phyloP scores from a whole-genome alignment of 495 filamentous ascomycete genomes.

The Penicillium angulare region DNA sequence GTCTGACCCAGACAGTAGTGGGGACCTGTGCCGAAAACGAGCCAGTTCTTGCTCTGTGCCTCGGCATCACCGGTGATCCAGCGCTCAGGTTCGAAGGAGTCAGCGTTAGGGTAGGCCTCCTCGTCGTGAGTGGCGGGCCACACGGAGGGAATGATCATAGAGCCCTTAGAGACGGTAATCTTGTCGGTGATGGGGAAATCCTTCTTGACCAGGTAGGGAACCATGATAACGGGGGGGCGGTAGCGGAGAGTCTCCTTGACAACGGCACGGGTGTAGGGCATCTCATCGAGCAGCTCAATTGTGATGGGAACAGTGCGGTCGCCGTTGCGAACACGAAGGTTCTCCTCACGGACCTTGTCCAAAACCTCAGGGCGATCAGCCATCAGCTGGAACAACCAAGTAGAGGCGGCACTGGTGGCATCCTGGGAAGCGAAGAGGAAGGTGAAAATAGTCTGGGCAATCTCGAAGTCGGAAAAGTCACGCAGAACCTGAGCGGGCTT shows the following conservation, averaged over 20 bases:
- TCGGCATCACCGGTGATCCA: constrained; percentile 92
- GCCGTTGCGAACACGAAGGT: constrained; percentile 73
- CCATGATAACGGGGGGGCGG: constrained; percentile 96
- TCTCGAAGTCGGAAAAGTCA: constrained; percentile 88
- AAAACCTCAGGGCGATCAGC: constrained; percentile 91
- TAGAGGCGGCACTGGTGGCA: constrained; percentile 87
- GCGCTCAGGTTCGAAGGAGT: constrained; percentile 82
- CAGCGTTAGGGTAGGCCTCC: constrained; percentile 86
- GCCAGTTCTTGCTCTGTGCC: constrained; percentile 91
- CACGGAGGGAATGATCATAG: constrained; percentile 90
- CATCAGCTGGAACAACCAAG: constrained; percentile 93
- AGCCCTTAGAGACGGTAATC: constrained; percentile 88
- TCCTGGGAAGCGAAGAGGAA: constrained; percentile 99
- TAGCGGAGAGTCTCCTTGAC: constrained; percentile 94
- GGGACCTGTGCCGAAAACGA: constrained; percentile 94
- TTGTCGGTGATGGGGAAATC: constrained; percentile 85
- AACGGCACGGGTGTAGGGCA: constrained; percentile 89
- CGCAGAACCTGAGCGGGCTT: constrained; percentile 82
- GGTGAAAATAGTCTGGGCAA: constrained; percentile 92
- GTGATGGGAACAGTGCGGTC: constrained; percentile 67
- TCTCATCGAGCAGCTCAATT: constrained; percentile 81
- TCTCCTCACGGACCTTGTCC: constrained; percentile 90
- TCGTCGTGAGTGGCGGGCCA: constrained; percentile 92
- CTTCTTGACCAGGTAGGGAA: constrained; percentile 94
- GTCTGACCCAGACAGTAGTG: constrained; percentile 97